Evolutionary conservation across 2,329 filamentous ascomycete species (phyloP).

Genomic region (Sporothrix variecibatus): DNA sequence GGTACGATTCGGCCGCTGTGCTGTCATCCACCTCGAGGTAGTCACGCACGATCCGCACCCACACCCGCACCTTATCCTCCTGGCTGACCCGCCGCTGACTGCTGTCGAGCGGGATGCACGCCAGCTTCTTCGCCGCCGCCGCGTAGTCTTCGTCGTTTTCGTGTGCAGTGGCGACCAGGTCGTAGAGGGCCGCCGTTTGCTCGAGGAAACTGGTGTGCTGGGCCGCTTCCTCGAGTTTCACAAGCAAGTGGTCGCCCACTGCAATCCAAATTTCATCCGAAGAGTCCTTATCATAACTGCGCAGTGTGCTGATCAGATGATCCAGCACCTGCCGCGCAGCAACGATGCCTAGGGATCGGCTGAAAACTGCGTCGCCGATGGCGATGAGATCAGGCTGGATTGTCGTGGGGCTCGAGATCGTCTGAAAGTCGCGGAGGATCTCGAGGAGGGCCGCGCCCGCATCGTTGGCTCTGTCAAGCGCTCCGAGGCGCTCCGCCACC

Average conservation of each 20-base stretch:
- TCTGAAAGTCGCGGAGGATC: constrained; percentile 34
- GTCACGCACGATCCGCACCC: constrained; percentile 92
- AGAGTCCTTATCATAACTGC: constrained; percentile 52
- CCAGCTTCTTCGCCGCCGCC: constrained; percentile 74
- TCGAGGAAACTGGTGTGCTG: constrained; percentile 74
- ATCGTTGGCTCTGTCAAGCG: constrained; percentile 25
- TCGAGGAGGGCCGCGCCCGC: constrained; percentile 31
- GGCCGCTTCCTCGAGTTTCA: constrained; percentile 56
- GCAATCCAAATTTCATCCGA: constrained; percentile 68
- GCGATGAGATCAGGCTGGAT: constrained; percentile 33
- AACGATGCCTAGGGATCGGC: constrained; percentile 35
- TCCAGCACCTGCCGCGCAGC: constrained; percentile 35
- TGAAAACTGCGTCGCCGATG: constrained; percentile 33
- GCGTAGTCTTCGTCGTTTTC: constrained; percentile 80
- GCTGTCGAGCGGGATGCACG: constrained; percentile 83
- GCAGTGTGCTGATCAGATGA: constrained; percentile 51
- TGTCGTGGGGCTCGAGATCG: constrained; percentile 30
- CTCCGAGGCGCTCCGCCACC: constrained; percentile 31
- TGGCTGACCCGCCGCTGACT: constrained; percentile 83
- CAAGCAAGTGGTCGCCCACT: constrained; percentile 73
- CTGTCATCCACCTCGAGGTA: constrained; percentile 94
- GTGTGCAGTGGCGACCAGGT: constrained; percentile 80
- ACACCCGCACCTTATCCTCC: constrained; percentile 79
- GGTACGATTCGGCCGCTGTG: constrained; percentile 77
- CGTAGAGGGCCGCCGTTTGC: constrained; percentile 75